Evolutionary conservation across 768 basidiomycete genomes (phyloP).

Genomic region (Mycena epipterygia): DNA sequence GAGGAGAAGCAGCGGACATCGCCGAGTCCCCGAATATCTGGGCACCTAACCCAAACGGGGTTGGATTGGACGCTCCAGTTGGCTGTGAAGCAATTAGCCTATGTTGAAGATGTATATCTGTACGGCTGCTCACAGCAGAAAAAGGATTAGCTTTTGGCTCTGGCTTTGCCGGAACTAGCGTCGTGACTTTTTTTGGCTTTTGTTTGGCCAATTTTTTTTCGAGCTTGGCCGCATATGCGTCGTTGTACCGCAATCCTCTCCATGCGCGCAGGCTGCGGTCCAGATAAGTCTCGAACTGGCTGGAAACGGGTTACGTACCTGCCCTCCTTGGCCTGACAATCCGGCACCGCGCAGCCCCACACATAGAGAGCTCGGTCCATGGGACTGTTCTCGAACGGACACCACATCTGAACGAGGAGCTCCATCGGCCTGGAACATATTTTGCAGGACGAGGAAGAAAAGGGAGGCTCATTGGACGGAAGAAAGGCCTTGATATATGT

Average conservation of each 20-base stretch:
- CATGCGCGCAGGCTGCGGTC: conserved; percentile 80
- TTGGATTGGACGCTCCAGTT: conserved; percentile 40
- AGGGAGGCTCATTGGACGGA: conserved; percentile 70
- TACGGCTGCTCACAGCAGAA: conserved; percentile 61
- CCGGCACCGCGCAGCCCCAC: conserved; percentile 81
- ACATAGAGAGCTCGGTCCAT: conserved; percentile 89
- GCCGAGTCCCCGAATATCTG: conserved; percentile 70
- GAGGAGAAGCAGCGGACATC: conserved; percentile 33
- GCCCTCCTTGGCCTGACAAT: conserved; percentile 83
- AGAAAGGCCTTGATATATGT: conserved; percentile 80
- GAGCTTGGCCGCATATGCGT: conserved; percentile 81
- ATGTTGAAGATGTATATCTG: conserved; percentile 3
- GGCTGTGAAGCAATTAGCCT: conserved; percentile 41
- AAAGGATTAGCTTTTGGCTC: conserved; percentile 74
- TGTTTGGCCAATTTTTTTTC: conserved; percentile 64
- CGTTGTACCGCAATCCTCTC: conserved; percentile 81
- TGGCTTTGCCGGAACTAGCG: conserved; percentile 48
- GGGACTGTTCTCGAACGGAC: conserved; percentile 87
- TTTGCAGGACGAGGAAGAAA: conserved; percentile 78
- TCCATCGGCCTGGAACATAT: conserved; percentile 82
- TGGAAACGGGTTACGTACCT: conserved; percentile 66
- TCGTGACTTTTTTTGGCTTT: conserved; percentile 42
- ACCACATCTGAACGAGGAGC: conserved; percentile 90
- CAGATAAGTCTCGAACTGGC: conserved; percentile 28
- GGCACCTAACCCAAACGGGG: conserved; percentile 69